These are phyloP conservation scores for Aspergillus viridinutans DNA, from an alignment of 2,329 filamentous ascomycete species.

Conservation along the genomic window DNA sequence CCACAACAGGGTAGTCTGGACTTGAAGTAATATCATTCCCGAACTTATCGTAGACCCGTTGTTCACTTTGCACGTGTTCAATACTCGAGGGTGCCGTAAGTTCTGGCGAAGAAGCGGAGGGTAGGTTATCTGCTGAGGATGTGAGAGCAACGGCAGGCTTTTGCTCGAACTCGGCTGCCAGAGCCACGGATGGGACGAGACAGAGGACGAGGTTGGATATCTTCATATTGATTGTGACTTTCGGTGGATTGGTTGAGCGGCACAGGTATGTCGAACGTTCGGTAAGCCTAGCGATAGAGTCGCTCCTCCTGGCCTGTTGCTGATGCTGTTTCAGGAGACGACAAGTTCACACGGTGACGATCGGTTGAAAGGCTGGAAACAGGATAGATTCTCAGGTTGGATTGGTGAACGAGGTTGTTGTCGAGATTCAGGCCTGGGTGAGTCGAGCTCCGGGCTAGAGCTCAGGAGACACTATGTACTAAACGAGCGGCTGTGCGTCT, in stretches of 20 bases:
- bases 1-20: too few relatives aligned
- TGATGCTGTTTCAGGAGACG: background rate
- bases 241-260: background rate
- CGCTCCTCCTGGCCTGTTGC: background rate
- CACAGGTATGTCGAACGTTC: background rate
- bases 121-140: slow-evolving; percentile 15
- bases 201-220: slow-evolving; percentile 13
- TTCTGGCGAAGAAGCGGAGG: slow-evolving; percentile 12
- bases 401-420: too few relatives aligned
- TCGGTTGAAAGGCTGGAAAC: too few relatives aligned
- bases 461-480: background rate
- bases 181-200: slow-evolving; percentile 19
- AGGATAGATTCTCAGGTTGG: too few relatives aligned
- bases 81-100: slow-evolving; percentile 2
- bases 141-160: slow-evolving; percentile 22
- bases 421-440: too few relatives aligned
- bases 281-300: background rate
- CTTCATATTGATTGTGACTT: slow-evolving; percentile 13
- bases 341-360: too few relatives aligned
- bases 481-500: background rate
- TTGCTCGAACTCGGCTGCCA: slow-evolving; percentile 22
- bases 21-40: background rate
- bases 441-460: background rate
- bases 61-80: slow-evolving; percentile 4
- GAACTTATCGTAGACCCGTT: background rate